Conservation (phyloP, 345 rosid genomes). For the Bruguiera parviflora region DNA sequence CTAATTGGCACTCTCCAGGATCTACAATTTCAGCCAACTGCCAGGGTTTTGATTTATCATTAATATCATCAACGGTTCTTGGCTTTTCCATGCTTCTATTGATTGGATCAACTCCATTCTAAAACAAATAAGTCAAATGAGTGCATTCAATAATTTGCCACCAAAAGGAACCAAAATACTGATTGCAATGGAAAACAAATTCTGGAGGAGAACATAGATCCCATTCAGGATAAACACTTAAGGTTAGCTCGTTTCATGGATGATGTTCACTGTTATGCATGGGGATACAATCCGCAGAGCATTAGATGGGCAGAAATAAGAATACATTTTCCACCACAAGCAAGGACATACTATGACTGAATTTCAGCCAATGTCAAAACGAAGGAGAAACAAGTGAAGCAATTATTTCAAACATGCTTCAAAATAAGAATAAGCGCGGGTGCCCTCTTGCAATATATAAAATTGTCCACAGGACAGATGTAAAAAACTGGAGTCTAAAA, state of each 20-base stretch:
- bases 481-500: neutral
- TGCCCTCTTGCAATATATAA: neutral
- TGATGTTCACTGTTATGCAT: neutral
- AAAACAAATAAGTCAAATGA: constrained; percentile 13
- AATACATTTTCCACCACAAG: neutral
- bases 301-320: neutral
- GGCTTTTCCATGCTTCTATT: constrained; percentile 81
- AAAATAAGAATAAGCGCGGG: neutral
- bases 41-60: constrained; percentile 77
- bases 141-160: constrained; percentile 3
- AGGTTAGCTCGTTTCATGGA: neutral
- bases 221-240: neutral
- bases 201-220: constrained; percentile 3
- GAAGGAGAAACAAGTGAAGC: neutral
- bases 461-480: neutral
- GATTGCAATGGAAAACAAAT: neutral
- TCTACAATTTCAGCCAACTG: constrained; percentile 75
- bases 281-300: neutral
- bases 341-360: neutral
- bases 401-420: neutral
- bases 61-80: constrained; percentile 55
- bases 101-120: constrained; percentile 88
- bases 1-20: constrained; percentile 60
- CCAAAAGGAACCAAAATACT: neutral
- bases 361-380: neutral